Percentiles rank a stretch among this genome's conserved stretches.
phyloP scores from a whole-genome alignment of 2,329 filamentous ascomycete species.

The Blastomyces parvus region DNA sequence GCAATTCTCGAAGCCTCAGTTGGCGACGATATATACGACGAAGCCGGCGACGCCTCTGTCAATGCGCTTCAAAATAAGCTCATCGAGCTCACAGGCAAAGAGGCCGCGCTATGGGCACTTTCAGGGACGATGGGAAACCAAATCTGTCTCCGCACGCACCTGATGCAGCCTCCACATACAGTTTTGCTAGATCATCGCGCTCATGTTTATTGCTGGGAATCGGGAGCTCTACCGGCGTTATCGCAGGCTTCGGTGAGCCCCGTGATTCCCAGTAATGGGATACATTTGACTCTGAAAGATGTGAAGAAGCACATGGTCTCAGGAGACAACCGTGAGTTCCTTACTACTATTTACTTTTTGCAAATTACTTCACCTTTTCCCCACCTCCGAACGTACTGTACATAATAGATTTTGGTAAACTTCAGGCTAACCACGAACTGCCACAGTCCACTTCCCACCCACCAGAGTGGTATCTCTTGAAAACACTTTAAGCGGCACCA shows the following conservation, averaged over 20 bases:
- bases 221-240: constrained; percentile 23
- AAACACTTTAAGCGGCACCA: constrained; percentile 22
- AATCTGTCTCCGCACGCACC: constrained; percentile 26
- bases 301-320: constrained; percentile 23
- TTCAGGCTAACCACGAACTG: not conserved
- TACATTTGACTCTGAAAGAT: constrained; percentile 29
- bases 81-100: constrained; percentile 25
- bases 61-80: constrained; percentile 25
- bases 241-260: constrained; percentile 26
- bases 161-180: constrained; percentile 27
- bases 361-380: not conserved
- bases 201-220: constrained; percentile 28
- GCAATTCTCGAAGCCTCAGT: constrained; percentile 26
- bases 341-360: not conserved
- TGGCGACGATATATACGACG: constrained; percentile 28
- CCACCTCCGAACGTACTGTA: not conserved
- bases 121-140: constrained; percentile 37
- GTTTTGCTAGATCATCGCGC: constrained; percentile 28
- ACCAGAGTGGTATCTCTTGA: constrained; percentile 26
- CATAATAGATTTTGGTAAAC: not conserved
- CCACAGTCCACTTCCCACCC: constrained; percentile 23
- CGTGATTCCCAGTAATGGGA: constrained; percentile 25
- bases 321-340: constrained; percentile 20
- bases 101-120: constrained; percentile 26
- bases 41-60: constrained; percentile 23